Percentiles rank a stretch among this genome's conserved stretches.
Conservation (phyloP, 345 rosid genomes). For the Eucalyptus fibrosa region DNA sequence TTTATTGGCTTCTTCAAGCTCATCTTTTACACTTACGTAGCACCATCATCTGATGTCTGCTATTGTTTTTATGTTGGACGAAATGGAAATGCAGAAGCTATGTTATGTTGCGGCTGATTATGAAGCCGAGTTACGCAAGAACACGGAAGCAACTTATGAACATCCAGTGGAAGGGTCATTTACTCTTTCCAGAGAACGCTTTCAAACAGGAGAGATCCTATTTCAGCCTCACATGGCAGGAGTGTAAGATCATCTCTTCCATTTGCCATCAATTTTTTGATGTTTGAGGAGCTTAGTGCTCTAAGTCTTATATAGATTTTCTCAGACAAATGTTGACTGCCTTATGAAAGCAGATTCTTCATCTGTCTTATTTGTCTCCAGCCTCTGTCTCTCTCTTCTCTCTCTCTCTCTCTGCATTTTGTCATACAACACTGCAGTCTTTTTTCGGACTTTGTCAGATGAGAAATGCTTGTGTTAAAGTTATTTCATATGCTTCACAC, state of each 20-base stretch:
- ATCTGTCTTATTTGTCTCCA: neutral
- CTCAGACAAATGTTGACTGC: neutral
- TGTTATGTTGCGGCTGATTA: conserved; percentile 90
- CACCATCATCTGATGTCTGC: neutral
- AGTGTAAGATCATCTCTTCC: conserved; percentile 42
- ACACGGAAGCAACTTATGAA: conserved; percentile 55
- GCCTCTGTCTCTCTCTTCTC: neutral
- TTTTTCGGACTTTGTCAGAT: neutral
- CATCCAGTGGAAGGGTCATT: conserved; percentile 62
- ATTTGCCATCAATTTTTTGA: neutral
- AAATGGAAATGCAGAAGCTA: conserved; percentile 38
- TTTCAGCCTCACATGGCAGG: conserved; percentile 84
- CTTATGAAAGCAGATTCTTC: neutral
- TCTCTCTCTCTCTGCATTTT: neutral
- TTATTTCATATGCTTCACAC: neutral
- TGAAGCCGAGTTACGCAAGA: conserved; percentile 46
- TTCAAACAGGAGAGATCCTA: conserved; percentile 85
- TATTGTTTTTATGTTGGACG: neutral
- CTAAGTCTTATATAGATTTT: neutral
- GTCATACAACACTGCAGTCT: neutral
- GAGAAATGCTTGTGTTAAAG: neutral
- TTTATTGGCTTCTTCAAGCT: neutral
- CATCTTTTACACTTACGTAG: neutral
- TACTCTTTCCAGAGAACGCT: conserved; percentile 78
- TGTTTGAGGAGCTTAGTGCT: neutral